phyloP scores from a whole-genome alignment of 441 rosid genomes.

The Populus hybrid region DNA sequence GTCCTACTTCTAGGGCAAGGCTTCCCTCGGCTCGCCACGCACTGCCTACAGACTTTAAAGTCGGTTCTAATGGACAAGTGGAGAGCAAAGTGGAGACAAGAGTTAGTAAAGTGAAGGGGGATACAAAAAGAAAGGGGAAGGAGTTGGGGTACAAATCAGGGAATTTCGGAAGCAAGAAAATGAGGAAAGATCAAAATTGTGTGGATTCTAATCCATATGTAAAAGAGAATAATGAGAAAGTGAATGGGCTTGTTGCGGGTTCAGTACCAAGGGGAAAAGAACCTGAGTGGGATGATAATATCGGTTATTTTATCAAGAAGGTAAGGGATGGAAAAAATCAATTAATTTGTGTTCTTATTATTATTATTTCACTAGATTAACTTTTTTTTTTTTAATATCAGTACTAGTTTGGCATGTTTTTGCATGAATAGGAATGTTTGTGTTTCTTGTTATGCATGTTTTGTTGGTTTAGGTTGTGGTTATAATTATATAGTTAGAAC shows the following conservation, averaged over 20 bases:
- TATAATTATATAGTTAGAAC: not conserved
- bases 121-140: conserved; percentile 71
- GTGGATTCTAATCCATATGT: conserved; percentile 63
- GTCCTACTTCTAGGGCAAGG: conserved; percentile 91
- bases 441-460: not conserved
- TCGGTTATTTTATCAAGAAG: conserved; percentile 81
- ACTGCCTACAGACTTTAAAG: conserved; percentile 57
- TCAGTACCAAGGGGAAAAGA: conserved; percentile 18
- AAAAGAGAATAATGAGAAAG: conserved; percentile 27
- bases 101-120: conserved; percentile 43
- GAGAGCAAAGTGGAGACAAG: conserved; percentile 27
- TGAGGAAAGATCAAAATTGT: conserved; percentile 41
- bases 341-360: not conserved
- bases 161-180: conserved; percentile 86
- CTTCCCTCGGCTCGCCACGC: conserved; percentile 78
- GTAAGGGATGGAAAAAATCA: conserved; percentile 31
- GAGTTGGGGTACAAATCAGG: conserved; percentile 42
- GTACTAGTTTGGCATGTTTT: not conserved
- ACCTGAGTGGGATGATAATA: conserved; percentile 63
- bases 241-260: not conserved
- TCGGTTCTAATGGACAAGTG: conserved; percentile 26
- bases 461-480: conserved; percentile 2
- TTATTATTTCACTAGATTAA: not conserved
- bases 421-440: not conserved
- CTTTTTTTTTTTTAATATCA: not conserved